These are phyloP conservation scores for Lachnellula suecica DNA, from an alignment of 2,329 filamentous ascomycete species.

Conservation along the genomic window DNA sequence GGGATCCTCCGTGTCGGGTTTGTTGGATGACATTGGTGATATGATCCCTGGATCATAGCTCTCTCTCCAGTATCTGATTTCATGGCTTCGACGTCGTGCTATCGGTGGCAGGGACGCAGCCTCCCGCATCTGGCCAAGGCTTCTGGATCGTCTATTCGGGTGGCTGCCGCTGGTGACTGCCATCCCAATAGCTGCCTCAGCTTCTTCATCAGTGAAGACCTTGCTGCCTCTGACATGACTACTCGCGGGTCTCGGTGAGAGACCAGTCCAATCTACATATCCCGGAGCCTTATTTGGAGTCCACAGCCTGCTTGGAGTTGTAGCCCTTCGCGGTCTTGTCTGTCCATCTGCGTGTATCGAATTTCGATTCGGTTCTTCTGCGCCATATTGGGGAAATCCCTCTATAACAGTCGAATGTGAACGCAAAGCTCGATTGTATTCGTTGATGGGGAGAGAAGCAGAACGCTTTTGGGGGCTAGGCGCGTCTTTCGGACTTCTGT, in stretches of 20 bases:
- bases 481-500: conserved; percentile 32
- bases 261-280: conserved; percentile 48
- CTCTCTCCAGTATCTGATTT: conserved; percentile 64
- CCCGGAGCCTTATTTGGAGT: conserved; percentile 38
- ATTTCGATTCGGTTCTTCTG: conserved; percentile 45
- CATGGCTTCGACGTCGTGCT: conserved; percentile 56
- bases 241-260: conserved; percentile 63
- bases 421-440: conserved; percentile 58
- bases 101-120: conserved; percentile 35
- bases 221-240: conserved; percentile 51
- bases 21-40: conserved; percentile 51
- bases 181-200: conserved; percentile 48
- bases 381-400: conserved; percentile 48
- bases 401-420: conserved; percentile 61
- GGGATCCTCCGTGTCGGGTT: conserved; percentile 36
- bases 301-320: conserved; percentile 41
- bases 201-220: conserved; percentile 27
- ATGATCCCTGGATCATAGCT: conserved; percentile 53
- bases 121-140: conserved; percentile 54
- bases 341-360: conserved; percentile 43
- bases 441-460: conserved; percentile 57
- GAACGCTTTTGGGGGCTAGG: conserved; percentile 50
- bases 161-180: conserved; percentile 57
- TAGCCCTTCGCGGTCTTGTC: conserved; percentile 41
- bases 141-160: conserved; percentile 56